These are phyloP conservation scores for Antitrichia curtipendula DNA, from an alignment of 225 moss, liverwort and hornwort species.

Conservation along the genomic window DNA sequence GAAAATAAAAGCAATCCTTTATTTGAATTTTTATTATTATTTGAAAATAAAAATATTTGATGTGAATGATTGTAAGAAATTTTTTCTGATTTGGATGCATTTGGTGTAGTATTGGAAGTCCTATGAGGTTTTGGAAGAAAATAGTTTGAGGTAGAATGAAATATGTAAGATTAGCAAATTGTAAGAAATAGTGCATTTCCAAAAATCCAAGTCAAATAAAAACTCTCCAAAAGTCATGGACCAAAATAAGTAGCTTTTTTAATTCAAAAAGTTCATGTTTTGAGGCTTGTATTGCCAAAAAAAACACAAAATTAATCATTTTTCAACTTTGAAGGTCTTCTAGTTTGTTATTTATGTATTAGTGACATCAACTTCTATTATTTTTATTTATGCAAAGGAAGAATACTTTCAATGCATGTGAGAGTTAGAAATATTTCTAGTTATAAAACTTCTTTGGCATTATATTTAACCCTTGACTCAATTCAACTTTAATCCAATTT, in stretches of 20 bases:
- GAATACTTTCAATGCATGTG: neutral
- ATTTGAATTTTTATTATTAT: neutral
- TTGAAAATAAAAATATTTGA: neutral
- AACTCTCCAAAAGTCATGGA: accelerated
- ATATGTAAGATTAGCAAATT: neutral
- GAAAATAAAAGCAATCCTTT: too few species aligned
- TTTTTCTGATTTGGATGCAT: too few species aligned
- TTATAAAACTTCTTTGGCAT: neutral
- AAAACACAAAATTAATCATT: neutral
- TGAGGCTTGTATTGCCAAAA: neutral
- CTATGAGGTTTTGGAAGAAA: neutral
- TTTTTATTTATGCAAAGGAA: neutral
- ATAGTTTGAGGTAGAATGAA: neutral
- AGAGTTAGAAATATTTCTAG: neutral
- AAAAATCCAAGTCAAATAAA: neutral
- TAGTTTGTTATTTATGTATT: neutral
- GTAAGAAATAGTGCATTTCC: neutral
- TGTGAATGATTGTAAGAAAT: neutral
- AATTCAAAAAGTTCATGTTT: neutral
- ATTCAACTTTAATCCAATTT: neutral
- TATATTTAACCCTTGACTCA: neutral
- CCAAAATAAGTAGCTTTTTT: neutral
- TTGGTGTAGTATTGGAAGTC: too few species aligned
- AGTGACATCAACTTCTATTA: neutral
- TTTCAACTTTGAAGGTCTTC: neutral